These are phyloP conservation scores for Cardamine resedifolia DNA, from an alignment of 345 rosid genomes.

Conservation along the genomic window DNA sequence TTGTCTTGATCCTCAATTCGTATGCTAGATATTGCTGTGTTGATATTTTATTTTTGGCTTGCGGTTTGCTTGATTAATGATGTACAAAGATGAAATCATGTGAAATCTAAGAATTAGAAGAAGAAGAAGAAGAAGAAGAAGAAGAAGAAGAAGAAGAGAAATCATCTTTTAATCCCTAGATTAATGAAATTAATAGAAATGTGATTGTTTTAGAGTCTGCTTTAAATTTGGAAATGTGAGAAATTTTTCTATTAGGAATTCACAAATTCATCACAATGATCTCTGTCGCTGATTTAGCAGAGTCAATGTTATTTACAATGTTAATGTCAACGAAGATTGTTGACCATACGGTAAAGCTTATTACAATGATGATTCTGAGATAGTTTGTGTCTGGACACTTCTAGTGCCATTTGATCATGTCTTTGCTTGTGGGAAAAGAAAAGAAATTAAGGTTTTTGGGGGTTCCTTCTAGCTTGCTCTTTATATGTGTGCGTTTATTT, in stretches of 20 bases:
- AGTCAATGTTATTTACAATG: neutral
- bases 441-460: neutral
- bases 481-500: neutral
- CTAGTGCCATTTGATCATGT: conserved; percentile 6
- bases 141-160: no score
- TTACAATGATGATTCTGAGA: conserved; percentile 12
- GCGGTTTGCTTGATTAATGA: neutral
- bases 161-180: neutral
- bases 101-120: no score
- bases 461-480: neutral
- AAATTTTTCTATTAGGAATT: neutral
- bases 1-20: neutral
- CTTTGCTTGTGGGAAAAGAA: neutral
- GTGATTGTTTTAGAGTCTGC: neutral
- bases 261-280: neutral
- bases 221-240: neutral
- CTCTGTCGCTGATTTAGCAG: neutral
- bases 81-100: neutral
- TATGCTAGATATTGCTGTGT: conserved; percentile 9
- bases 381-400: neutral
- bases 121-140: no score
- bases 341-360: neutral
- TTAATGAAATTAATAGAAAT: neutral
- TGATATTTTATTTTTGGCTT: neutral
- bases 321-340: neutral